Base-by-base conservation (phyloP, 805 yeast genomes). In the Candida piceae region DNA sequence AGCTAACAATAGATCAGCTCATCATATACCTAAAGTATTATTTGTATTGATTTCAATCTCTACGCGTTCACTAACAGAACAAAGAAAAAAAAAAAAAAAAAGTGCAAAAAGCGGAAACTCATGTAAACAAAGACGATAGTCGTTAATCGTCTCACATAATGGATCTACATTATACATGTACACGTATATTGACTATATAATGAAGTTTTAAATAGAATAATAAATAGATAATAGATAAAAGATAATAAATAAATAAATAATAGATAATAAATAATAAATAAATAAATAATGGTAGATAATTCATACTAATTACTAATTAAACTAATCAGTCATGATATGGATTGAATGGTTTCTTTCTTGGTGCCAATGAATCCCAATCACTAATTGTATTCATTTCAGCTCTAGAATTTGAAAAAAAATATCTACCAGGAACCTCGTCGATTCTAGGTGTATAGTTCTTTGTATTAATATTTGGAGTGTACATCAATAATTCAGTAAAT, bases 351-450 rank as follows among this genome's bases (percentile, higher is more conserved):
- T 44, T 45, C 44, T 54, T 57, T 55, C 66, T 58, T 31, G 59
- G 60, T 8, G 57, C 61, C 23, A 60, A 42, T 7, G 40, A 36
- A 16, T 43, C 39, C 38, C 51, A 49, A 34, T 62, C 57, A 38
- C 46, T 46, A 36, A 56, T 53, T 3, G 50, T 49, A 25, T 49
- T 44, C 35, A 54, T 51, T 36, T 53, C 49, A n/a, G 54, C 40
- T 19, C 52, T 45, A 2, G 50, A 40, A 32, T 60, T 58, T n/a
- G 42, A 42, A 8, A 55, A 46, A 41, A 53, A 56, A 17, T 42
- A 39, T 42, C 49, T 46, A 13, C 64, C 66, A 8, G 65, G 63
- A 17, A 62, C 55, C 5, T 46, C 54, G 28, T 52, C 58, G 13
- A 59, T 48, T 16, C 46, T 42, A 13, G 58, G 44, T 12, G 52